Conservation (phyloP, 371 early-diverging fungal species). For the Mucor irregularis region DNA sequence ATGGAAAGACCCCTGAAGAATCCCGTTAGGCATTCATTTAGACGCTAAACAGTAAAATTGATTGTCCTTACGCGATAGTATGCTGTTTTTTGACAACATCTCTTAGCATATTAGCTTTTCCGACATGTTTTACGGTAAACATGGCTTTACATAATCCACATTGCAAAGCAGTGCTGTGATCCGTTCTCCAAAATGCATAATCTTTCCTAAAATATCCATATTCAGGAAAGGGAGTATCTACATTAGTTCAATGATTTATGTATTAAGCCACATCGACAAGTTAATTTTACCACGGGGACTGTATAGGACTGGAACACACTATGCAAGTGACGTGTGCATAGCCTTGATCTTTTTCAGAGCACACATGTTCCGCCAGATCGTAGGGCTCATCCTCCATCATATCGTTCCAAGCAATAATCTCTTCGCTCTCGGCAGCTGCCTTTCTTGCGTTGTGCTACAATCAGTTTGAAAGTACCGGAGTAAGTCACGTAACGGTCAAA, state of each 20-base stretch:
- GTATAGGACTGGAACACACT: background rate
- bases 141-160: background rate
- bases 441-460: too few species aligned
- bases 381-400: background rate
- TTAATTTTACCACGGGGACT: background rate
- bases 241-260: too few species aligned
- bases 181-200: too few species aligned
- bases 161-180: background rate
- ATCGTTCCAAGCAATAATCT: background rate
- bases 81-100: background rate
- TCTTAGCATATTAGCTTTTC: constrained; percentile 3
- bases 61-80: too few species aligned
- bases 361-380: background rate
- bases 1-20: too few species aligned
- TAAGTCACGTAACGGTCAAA: background rate
- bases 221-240: too few species aligned
- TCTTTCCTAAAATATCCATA: too few species aligned
- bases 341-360: too few species aligned
- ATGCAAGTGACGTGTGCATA: background rate
- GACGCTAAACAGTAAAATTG: too few species aligned
- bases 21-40: too few species aligned
- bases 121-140: constrained; percentile 4
- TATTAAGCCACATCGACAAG: too few species aligned
- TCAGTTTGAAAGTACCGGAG: background rate
- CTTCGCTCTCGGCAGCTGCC: too few species aligned